Percentiles rank a stretch among this genome's conserved stretches.
These are phyloP conservation scores for Teunomyces stri DNA, from an alignment of 805 yeast genomes.

Conservation along the genomic window DNA sequence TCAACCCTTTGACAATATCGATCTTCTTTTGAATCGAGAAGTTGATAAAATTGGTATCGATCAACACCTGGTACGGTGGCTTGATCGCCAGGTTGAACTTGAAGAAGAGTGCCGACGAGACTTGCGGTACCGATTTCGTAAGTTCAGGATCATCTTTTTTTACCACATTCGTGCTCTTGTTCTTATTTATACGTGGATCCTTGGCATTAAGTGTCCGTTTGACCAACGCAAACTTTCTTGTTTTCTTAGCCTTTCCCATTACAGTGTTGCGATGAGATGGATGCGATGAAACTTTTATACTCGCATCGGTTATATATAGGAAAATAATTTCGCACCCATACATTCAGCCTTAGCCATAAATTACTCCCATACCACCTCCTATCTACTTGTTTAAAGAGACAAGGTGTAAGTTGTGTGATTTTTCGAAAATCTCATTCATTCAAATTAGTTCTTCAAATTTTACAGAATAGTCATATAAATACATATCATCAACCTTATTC, in stretches of 20 bases:
- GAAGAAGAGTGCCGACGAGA: slow-evolving; percentile 91
- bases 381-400: too few relatives aligned
- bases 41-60: slow-evolving; percentile 96
- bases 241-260: slow-evolving; percentile 97
- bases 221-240: slow-evolving; percentile 92
- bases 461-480: too few relatives aligned
- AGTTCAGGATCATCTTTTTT: slow-evolving; percentile 66
- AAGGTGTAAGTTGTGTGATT: too few relatives aligned
- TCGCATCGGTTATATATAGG: not conserved
- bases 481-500: too few relatives aligned
- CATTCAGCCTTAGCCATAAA: too few relatives aligned
- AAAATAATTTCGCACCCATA: too few relatives aligned
- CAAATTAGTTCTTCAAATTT: too few relatives aligned
- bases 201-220: slow-evolving; percentile 77
- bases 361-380: too few relatives aligned
- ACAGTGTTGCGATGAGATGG: slow-evolving; percentile 10
- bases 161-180: slow-evolving; percentile 28
- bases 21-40: slow-evolving; percentile 94
- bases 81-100: slow-evolving; percentile 90
- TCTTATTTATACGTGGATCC: slow-evolving; percentile 54
- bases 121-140: slow-evolving; percentile 67
- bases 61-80: slow-evolving; percentile 96
- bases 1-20: slow-evolving; percentile 92
- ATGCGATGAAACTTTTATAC: not conserved
- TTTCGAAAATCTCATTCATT: too few relatives aligned